Evolutionary conservation across 75 land plant genomes (phyloP), one percentile per base, ranked within the genome.

Genomic region (Sequoiadendron giganteum): DNA sequence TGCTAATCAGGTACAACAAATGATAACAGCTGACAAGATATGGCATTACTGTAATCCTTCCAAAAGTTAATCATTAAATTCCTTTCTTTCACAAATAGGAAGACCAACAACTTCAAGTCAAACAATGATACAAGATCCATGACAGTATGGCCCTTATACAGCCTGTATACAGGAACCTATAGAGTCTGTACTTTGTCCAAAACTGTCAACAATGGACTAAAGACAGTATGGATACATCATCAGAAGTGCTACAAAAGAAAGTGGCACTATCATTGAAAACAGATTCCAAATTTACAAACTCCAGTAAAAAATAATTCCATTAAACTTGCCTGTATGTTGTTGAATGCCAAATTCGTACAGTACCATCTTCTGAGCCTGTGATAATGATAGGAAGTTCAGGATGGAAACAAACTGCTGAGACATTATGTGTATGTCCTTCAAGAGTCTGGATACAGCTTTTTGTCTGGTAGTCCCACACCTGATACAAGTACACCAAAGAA

Each of bases 381-480:
- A 97, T 89, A 86, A 96, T 93, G 55, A 96, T 95, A 32, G 97
- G 96, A 82, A 97, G 94, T 84, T 97, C 98, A n/a, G 98, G 97
- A 88, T 97, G 98, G 77, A 96, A 92, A 83, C 93, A 96, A 2
- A 94, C 96, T 55, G 98, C 95, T 70, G 98, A 92, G 47, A 97
- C 97, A 94, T 97, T 97, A 89, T 97, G 92, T 70, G 94, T 93
- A 47, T 97, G 98, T 16, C 97, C 98, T 90, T 97, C 97, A 19
- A 97, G 88, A 34, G 95, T 97, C 84, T 97, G 96, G 40, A 97
- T 96, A 86, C 98, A 97, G 70, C 92, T 94, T 89, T 95, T 96
- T 38, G 96, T 95, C 90, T 97, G 93, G 87, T 96, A 97, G 54
- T 96, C 96, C 98, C 98, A 97, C 4, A 96, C 95, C 97, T 96